A percentile compares a stretch with the other conserved stretches of the same genome.
Conservation (phyloP, 495 filamentous ascomycete species). For the Geopyxis carbonaria region DNA sequence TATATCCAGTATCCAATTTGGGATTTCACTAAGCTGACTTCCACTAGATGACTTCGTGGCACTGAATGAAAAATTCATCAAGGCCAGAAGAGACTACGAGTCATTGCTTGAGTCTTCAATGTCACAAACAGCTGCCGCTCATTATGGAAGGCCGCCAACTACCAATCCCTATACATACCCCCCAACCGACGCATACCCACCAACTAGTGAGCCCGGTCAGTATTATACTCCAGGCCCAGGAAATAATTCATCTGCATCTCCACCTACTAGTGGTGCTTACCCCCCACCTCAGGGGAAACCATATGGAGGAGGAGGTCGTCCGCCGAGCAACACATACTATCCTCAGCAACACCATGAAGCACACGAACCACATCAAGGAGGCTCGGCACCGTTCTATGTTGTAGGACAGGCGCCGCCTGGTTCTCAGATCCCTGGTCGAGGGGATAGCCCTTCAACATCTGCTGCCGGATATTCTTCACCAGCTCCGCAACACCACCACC, state of each 20-base stretch:
- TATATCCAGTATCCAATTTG: not conserved
- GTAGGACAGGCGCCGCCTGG: conserved; percentile 19
- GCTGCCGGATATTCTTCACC: conserved; percentile 31
- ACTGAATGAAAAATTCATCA: conserved; percentile 98
- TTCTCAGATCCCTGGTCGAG: conserved; percentile 23
- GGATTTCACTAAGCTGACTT: not conserved
- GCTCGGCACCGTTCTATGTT: conserved; percentile 23
- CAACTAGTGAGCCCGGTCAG: conserved; percentile 21
- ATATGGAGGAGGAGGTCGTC: conserved; percentile 13
- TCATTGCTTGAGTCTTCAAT: conserved; percentile 89
- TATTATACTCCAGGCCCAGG: conserved; percentile 27
- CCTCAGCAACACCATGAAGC: conserved; percentile 10
- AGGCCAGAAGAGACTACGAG: conserved; percentile 91
- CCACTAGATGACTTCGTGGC: conserved; percentile 83
- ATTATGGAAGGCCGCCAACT: conserved; percentile 48
- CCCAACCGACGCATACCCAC: conserved; percentile 29
- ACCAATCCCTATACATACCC: conserved; percentile 39
- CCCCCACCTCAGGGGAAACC: conserved; percentile 26
- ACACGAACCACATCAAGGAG: conserved; percentile 9
- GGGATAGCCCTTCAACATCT: conserved; percentile 26
- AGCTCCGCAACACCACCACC: conserved; percentile 2
- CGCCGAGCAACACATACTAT: conserved; percentile 19
- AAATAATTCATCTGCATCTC: conserved; percentile 24
- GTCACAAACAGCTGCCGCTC: conserved; percentile 65
- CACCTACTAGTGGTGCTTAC: conserved; percentile 26